Conservation (phyloP, 2,329 filamentous ascomycete genomes). For the Pseudocercospora fuligena region DNA sequence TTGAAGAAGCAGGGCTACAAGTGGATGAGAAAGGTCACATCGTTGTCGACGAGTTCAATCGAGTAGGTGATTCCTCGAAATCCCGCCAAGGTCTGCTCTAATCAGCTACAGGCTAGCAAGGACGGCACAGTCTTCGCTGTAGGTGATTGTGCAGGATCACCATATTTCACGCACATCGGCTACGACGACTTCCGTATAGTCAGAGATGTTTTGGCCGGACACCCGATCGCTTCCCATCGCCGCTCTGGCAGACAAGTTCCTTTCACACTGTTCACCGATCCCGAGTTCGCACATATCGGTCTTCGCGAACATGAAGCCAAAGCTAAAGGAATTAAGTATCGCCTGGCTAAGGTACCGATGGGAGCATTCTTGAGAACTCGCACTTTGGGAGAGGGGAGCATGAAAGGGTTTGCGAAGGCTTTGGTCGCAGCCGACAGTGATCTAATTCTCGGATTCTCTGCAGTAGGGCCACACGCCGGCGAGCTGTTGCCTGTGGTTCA, state of each 20-base stretch:
- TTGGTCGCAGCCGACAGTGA: constrained; percentile 10
- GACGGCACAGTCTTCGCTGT: constrained; percentile 11
- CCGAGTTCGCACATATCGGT: constrained; percentile 20
- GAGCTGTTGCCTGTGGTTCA: constrained; percentile 17
- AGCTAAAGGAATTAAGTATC: constrained; percentile 13
- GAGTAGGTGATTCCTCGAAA: neutral
- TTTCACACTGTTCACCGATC: constrained; percentile 16
- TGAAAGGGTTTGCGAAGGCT: constrained; percentile 18
- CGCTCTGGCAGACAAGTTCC: constrained; percentile 13
- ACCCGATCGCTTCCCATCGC: neutral
- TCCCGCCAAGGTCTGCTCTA: neutral
- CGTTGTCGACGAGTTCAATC: neutral
- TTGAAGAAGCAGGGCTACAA: constrained; percentile 11
- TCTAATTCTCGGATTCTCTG: constrained; percentile 18
- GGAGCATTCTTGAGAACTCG: constrained; percentile 6
- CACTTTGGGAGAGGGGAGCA: constrained; percentile 8
- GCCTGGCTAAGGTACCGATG: constrained; percentile 14
- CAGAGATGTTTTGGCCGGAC: constrained; percentile 1
- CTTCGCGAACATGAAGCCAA: constrained; percentile 14
- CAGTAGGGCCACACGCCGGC: constrained; percentile 8
- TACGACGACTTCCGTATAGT: constrained; percentile 18
- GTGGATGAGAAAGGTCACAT: neutral
- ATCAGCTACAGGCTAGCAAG: neutral
- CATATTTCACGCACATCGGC: constrained; percentile 21
- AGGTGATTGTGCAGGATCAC: constrained; percentile 19